Evolutionary conservation across 2,329 filamentous ascomycete species (phyloP).

Genomic region (Trichoderma sp.): DNA sequence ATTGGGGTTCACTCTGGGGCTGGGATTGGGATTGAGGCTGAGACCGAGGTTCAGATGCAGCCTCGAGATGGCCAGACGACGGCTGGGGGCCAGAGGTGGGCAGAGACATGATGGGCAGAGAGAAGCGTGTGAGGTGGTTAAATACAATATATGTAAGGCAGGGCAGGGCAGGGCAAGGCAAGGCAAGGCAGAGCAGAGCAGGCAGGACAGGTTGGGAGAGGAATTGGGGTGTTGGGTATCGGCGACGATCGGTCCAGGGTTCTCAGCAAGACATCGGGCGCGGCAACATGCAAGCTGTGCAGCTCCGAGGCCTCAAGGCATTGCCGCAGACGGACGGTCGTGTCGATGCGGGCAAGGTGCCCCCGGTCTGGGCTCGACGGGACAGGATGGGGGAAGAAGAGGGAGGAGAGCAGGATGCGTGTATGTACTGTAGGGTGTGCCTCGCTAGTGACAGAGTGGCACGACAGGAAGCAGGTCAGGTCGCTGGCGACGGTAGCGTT

Average conservation of each 20-base stretch:
- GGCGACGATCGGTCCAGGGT: constrained; percentile 27
- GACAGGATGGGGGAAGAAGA: constrained; percentile 7
- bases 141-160: constrained; percentile 20
- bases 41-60: constrained; percentile 4
- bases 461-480: constrained; percentile 11
- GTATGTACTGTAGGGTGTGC: constrained; percentile 21
- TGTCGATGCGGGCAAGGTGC: constrained; percentile 26
- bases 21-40: constrained; percentile 30
- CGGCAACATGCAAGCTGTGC: constrained; percentile 29
- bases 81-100: constrained; percentile 22
- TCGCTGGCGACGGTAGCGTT: constrained; percentile 17
- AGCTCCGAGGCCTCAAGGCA: constrained; percentile 26
- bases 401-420: constrained; percentile 21
- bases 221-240: constrained; percentile 25
- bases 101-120: constrained; percentile 27
- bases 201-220: constrained; percentile 21
- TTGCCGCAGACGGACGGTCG: neutral
- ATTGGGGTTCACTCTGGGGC: constrained; percentile 19
- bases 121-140: constrained; percentile 22
- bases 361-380: constrained; percentile 14
- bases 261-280: constrained; percentile 29
- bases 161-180: neutral
- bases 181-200: neutral
- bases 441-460: constrained; percentile 28
- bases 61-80: neutral